Percentiles rank a stretch among this genome's conserved stretches.
phyloP scores from a whole-genome alignment of 805 yeast species.

The Metschnikowia orientalis region DNA sequence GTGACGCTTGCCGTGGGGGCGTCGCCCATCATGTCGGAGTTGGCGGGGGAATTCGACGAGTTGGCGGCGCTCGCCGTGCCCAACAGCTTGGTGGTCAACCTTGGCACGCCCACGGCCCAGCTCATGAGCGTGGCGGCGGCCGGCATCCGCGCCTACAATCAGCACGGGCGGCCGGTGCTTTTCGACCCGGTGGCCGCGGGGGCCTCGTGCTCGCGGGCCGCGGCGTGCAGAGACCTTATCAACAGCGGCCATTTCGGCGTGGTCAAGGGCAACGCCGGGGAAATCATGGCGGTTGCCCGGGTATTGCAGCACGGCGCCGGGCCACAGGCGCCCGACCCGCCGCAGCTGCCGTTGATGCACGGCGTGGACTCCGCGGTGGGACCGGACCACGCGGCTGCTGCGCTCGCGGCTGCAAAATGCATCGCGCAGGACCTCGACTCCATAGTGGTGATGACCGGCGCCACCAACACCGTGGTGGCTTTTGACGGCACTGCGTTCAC shows the following conservation, averaged over 20 bases:
- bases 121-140: constrained; percentile 39
- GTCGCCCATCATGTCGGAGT: constrained; percentile 86
- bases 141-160: constrained; percentile 60
- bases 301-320: constrained; percentile 18
- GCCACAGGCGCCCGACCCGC: neutral
- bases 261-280: constrained; percentile 86
- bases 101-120: constrained; percentile 62
- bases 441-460: constrained; percentile 71
- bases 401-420: constrained; percentile 25
- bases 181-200: constrained; percentile 95
- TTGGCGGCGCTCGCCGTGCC: constrained; percentile 50
- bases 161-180: constrained; percentile 54
- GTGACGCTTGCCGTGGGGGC: constrained; percentile 80
- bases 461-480: constrained; percentile 25
- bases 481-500: neutral
- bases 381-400: constrained; percentile 28
- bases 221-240: constrained; percentile 46
- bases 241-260: constrained; percentile 57
- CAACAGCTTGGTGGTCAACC: constrained; percentile 59
- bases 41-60: constrained; percentile 60
- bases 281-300: constrained; percentile 57
- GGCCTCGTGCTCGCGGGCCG: constrained; percentile 59
- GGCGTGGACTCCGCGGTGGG: constrained; percentile 59
- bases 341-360: constrained; percentile 44
- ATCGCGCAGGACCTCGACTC: constrained; percentile 51